Percentiles rank a stretch among this genome's conserved stretches.
phyloP scores from a whole-genome alignment of 768 basidiomycete genomes.

The Kwoniella shandongensis region DNA sequence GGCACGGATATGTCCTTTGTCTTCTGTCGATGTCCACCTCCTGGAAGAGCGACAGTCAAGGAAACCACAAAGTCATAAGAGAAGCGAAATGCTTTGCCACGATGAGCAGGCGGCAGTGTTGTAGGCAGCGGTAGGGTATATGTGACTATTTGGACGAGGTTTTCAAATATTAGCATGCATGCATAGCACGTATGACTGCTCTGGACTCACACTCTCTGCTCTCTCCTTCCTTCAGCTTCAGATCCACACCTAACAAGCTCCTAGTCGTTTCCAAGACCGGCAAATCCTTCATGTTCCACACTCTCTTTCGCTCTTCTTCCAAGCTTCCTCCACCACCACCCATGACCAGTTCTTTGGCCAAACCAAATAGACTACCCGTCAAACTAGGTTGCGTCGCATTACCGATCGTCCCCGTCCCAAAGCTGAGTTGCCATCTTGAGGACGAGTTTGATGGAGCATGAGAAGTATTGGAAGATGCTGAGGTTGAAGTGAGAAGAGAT shows the following conservation, averaged over 20 bases:
- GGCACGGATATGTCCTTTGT: constrained; percentile 72
- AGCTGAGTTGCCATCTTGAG: constrained; percentile 46
- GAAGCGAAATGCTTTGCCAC: constrained; percentile 77
- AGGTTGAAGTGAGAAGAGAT: constrained; percentile 24
- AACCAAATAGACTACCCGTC: constrained; percentile 50
- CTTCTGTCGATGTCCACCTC: constrained; percentile 57
- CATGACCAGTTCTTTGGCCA: constrained; percentile 46
- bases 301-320: constrained; percentile 54
- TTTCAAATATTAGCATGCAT: not conserved
- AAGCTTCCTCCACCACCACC: constrained; percentile 50
- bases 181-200: too few relatives aligned
- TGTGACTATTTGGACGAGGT: constrained; percentile 74
- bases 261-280: constrained; percentile 85
- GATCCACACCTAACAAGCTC: constrained; percentile 84
- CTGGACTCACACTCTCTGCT: constrained; percentile 70
- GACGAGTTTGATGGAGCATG: constrained; percentile 8
- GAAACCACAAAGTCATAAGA: constrained; percentile 89
- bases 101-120: constrained; percentile 84
- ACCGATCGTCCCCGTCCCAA: constrained; percentile 50
- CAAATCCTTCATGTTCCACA: constrained; percentile 57
- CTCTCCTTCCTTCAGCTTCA: constrained; percentile 77
- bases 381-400: constrained; percentile 45
- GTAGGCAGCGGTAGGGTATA: constrained; percentile 75
- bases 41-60: constrained; percentile 57
- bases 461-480: constrained; percentile 2